phyloP scores from a whole-genome alignment of 768 basidiomycete species.

The Phanerochaete carnosa region DNA sequence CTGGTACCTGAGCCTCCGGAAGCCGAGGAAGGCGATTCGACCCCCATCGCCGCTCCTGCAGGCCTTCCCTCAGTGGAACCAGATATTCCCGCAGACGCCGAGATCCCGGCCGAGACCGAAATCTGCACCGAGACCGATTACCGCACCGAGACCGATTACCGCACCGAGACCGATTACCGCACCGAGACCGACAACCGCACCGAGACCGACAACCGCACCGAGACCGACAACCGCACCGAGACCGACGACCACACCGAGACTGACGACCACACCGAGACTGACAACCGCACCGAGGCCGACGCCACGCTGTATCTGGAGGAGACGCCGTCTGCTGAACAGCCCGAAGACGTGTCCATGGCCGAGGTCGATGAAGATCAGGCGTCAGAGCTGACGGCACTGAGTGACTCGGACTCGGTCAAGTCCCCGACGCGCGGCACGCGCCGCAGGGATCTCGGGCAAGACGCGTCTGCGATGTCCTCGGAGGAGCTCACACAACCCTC shows the following conservation, averaged over 20 bases:
- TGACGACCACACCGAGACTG: background rate
- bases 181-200: background rate
- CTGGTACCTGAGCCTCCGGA: background rate
- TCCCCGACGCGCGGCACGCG: background rate
- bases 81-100: background rate
- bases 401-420: background rate
- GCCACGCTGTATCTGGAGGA: too few species aligned
- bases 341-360: background rate
- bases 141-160: background rate
- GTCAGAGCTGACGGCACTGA: conserved; percentile 15
- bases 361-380: conserved; percentile 2
- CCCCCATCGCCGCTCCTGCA: background rate
- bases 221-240: background rate
- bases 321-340: background rate
- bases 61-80: background rate
- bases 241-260: background rate
- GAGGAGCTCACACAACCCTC: background rate
- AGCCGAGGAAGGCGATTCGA: background rate
- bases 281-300: too few species aligned
- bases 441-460: background rate
- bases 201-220: background rate
- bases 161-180: background rate
- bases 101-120: background rate
- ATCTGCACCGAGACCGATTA: background rate
- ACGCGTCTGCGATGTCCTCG: background rate